These are phyloP conservation scores for Geotrichum cucujoidarum DNA, from an alignment of 1,139 yeast genomes.

Conservation along the genomic window DNA sequence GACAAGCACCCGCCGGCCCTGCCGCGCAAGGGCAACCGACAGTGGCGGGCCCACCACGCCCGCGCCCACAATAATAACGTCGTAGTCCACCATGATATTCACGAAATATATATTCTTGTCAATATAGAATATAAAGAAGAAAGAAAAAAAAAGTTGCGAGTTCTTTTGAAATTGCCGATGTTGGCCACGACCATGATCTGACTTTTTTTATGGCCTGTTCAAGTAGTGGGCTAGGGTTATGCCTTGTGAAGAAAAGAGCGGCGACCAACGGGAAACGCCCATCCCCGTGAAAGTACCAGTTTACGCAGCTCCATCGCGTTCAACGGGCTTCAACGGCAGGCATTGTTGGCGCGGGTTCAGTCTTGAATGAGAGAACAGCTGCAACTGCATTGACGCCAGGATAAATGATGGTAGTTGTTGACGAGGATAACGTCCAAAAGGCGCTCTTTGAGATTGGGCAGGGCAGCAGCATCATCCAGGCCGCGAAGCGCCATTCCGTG, in stretches of 20 bases:
- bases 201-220: neutral
- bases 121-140: neutral
- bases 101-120: neutral
- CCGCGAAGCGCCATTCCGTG: too few relatives aligned
- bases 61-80: constrained; percentile 79
- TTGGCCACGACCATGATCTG: neutral
- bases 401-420: too few relatives aligned
- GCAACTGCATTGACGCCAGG: too few relatives aligned
- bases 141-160: neutral
- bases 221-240: neutral
- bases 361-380: too few relatives aligned
- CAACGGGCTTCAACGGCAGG: neutral
- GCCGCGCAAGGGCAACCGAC: constrained; percentile 85
- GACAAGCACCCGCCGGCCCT: constrained; percentile 65
- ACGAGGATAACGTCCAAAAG: too few relatives aligned
- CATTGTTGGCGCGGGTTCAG: neutral
- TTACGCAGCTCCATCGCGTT: too few relatives aligned
- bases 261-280: too few relatives aligned
- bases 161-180: neutral
- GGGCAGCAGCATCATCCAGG: too few relatives aligned
- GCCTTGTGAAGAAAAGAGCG: neutral
- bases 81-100: constrained; percentile 35
- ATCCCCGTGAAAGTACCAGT: too few relatives aligned
- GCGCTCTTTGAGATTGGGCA: too few relatives aligned
- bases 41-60: constrained; percentile 95